Evolutionary conservation across 2,329 filamentous ascomycete genomes (phyloP).

Genomic region (Cladophialophora immunda): DNA sequence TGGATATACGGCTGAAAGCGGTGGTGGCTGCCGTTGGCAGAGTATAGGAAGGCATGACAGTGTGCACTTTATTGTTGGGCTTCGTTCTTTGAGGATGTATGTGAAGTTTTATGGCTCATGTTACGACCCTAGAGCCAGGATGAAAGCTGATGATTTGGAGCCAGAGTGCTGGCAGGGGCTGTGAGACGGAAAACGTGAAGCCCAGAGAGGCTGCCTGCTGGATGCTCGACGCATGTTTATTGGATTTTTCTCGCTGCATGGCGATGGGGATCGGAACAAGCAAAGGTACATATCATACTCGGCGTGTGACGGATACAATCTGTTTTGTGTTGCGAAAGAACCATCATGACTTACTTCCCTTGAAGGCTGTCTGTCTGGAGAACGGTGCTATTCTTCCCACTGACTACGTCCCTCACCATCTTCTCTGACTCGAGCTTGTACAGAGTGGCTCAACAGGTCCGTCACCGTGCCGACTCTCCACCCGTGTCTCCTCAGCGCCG

Average conservation of each 20-base stretch:
- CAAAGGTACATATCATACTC: conserved; percentile 3
- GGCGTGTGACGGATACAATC: conserved; percentile 4
- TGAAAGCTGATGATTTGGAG: conserved; percentile 1
- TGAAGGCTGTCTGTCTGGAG: not conserved
- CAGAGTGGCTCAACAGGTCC: conserved; percentile 61
- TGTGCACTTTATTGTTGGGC: not conserved
- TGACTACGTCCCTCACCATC: not conserved
- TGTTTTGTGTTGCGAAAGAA: conserved; percentile 10
- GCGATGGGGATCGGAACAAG: not conserved
- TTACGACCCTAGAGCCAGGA: not conserved
- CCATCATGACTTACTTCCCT: not conserved
- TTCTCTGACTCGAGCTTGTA: not conserved
- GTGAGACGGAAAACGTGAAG: not conserved
- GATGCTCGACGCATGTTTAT: not conserved
- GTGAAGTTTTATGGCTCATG: not conserved
- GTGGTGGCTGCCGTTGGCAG: not conserved
- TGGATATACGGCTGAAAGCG: not conserved
- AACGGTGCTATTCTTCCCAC: not conserved
- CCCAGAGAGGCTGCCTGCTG: not conserved
- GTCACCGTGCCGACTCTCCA: conserved; percentile 77
- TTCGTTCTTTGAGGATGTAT: not conserved
- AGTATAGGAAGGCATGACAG: not conserved
- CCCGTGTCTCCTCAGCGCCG: conserved; percentile 73
- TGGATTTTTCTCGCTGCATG: conserved; percentile 1
- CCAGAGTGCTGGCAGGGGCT: not conserved